Evolutionary conservation across 768 basidiomycete species (phyloP).

Genomic region (Daedaleopsis nitida): DNA sequence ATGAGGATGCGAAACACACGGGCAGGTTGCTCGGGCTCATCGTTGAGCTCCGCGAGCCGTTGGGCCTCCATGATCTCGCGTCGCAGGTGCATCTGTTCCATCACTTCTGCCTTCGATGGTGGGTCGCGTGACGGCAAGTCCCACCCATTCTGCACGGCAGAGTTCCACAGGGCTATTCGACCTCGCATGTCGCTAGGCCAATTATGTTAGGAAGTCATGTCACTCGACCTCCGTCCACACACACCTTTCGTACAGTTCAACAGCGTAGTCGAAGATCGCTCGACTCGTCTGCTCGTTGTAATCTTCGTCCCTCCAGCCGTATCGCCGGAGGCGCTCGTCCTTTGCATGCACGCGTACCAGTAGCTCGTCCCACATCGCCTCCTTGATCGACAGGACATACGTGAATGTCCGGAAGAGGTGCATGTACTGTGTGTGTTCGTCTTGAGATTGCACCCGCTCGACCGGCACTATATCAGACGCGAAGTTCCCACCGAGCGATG

Average conservation of each 20-base stretch:
- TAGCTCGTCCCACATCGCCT: conserved; percentile 36
- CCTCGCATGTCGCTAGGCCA: conserved; percentile 29
- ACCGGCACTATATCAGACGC: conserved; percentile 22
- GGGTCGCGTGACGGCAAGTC: conserved; percentile 26
- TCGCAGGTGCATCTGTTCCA: conserved; percentile 29
- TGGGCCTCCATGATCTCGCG: conserved; percentile 30
- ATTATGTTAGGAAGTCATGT: background rate
- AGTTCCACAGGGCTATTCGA: conserved; percentile 30
- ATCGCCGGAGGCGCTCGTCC: conserved; percentile 12
- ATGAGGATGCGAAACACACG: conserved; percentile 28
- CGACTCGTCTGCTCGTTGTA: conserved; percentile 20
- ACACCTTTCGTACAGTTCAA: conserved; percentile 29
- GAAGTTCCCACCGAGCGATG: conserved; percentile 17
- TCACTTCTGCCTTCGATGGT: conserved; percentile 25
- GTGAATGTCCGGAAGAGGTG: conserved; percentile 28
- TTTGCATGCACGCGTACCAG: conserved; percentile 16
- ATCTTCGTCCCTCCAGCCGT: conserved; percentile 29
- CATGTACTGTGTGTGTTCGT: conserved; percentile 27
- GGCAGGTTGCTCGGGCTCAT: conserved; percentile 24
- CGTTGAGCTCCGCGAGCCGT: conserved; percentile 22
- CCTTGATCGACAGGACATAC: conserved; percentile 27
- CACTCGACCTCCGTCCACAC: background rate
- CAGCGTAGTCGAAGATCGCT: conserved; percentile 25
- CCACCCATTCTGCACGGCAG: conserved; percentile 29
- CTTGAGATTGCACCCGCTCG: conserved; percentile 11